These are phyloP conservation scores for Dipteronia sinensis DNA, from an alignment of 345 rosid genomes.

Conservation along the genomic window DNA sequence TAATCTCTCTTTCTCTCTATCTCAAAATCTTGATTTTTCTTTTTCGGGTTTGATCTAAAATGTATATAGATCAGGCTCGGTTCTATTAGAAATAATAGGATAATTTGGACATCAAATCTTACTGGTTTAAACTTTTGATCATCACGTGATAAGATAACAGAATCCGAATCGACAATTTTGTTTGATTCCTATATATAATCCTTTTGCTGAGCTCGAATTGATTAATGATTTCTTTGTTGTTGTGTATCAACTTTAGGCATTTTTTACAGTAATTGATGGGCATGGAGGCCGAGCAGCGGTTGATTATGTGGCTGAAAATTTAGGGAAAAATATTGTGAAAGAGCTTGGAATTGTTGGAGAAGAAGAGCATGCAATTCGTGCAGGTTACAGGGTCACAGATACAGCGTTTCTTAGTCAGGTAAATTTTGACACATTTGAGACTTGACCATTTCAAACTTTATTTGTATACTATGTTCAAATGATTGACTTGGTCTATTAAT, in stretches of 20 bases:
- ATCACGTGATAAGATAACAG: too few species aligned
- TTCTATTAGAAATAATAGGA: too few species aligned
- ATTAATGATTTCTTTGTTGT: not conserved
- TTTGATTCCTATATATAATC: too few species aligned
- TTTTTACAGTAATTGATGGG: conserved; percentile 56
- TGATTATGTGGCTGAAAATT: conserved; percentile 43
- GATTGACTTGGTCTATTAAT: conserved; percentile 10
- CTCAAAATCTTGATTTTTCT: too few species aligned
- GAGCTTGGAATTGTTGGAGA: conserved; percentile 22
- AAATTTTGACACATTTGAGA: not conserved
- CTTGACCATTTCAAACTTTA: conserved; percentile 4
- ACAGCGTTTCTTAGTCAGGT: conserved; percentile 53
- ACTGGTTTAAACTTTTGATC: too few species aligned
- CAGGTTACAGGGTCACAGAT: conserved; percentile 49
- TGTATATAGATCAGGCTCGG: too few species aligned
- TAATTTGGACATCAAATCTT: too few species aligned
- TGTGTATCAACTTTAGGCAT: conserved; percentile 28
- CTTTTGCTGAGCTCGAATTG: not conserved
- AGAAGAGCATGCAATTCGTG: conserved; percentile 37
- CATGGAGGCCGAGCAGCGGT: conserved; percentile 54
- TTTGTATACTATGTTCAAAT: too few species aligned
- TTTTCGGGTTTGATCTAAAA: too few species aligned
- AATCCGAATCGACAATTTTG: too few species aligned
- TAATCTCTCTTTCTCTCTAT: not conserved
- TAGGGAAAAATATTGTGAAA: conserved; percentile 52